These are phyloP conservation scores for Takakia lepidozioides DNA, from an alignment of 225 moss, liverwort and hornwort genomes.

Conservation along the genomic window DNA sequence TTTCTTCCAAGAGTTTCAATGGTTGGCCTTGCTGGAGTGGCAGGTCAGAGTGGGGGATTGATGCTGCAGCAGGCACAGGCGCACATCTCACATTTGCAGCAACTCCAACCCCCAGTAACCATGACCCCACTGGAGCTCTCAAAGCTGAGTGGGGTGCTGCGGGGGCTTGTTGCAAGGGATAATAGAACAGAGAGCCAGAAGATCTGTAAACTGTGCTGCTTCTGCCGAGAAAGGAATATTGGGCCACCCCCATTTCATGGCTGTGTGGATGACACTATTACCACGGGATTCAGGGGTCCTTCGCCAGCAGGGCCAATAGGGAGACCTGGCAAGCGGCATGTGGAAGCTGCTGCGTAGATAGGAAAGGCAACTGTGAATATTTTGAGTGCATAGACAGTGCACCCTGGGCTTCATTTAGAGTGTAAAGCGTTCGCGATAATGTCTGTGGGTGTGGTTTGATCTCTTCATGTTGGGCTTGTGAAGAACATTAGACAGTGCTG, in stretches of 20 bases:
- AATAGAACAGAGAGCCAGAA: constrained; percentile 57
- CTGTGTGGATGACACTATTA: constrained; percentile 94
- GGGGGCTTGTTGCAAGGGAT: constrained; percentile 67
- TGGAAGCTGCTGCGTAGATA: constrained; percentile 80
- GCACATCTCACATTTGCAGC: constrained; percentile 76
- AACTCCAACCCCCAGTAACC: constrained; percentile 43
- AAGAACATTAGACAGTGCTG: constrained; percentile 22
- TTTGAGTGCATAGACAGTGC: constrained; percentile 17
- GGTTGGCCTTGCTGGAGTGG: too few relatives aligned
- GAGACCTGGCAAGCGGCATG: constrained; percentile 80
- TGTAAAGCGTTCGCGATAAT: constrained; percentile 30
- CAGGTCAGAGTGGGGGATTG: constrained; percentile 51
- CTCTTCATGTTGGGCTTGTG: constrained; percentile 21
- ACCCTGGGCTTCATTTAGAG: constrained; percentile 23
- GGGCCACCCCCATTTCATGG: constrained; percentile 83
- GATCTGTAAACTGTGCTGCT: constrained; percentile 83
- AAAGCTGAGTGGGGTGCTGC: constrained; percentile 72
- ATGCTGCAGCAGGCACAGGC: constrained; percentile 84
- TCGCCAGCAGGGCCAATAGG: constrained; percentile 98
- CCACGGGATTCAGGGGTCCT: constrained; percentile 89
- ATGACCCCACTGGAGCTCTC: constrained; percentile 72
- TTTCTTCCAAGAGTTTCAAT: constrained; percentile 62
- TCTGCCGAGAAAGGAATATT: constrained; percentile 75
- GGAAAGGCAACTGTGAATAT: constrained; percentile 30
- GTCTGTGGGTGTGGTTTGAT: constrained; percentile 35